Percentiles rank a stretch among this genome's conserved stretches.
Conservation (phyloP, 257 asterid species). For the Solanum neorickii region DNA sequence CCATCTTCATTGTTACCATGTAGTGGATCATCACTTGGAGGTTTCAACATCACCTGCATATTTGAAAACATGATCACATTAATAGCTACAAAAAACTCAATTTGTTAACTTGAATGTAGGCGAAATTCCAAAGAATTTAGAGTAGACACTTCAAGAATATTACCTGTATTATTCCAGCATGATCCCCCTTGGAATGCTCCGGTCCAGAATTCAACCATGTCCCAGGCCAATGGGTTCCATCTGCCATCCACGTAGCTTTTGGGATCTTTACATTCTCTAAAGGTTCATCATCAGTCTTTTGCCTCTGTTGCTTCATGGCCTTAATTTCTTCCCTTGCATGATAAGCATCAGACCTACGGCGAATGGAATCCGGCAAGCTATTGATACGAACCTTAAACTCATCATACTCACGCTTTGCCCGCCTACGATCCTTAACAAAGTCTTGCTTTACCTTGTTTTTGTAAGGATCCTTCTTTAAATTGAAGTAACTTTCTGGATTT, state of each 20-base stretch:
- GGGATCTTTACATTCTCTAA: slow-evolving; percentile 34
- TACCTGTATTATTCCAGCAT: slow-evolving; percentile 78
- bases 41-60: slow-evolving; percentile 67
- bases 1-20: slow-evolving; percentile 36
- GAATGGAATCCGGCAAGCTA: slow-evolving; percentile 52
- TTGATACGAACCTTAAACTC: slow-evolving; percentile 73
- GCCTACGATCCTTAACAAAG: slow-evolving; percentile 62
- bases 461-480: slow-evolving; percentile 60
- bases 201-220: slow-evolving; percentile 45
- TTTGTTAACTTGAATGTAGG: background rate
- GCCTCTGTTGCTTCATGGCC: slow-evolving; percentile 53
- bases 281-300: slow-evolving; percentile 48
- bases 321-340: slow-evolving; percentile 65
- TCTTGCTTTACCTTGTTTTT: slow-evolving; percentile 52
- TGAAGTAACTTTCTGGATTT: slow-evolving; percentile 55
- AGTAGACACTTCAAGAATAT: background rate
- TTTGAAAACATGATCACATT: background rate
- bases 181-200: slow-evolving; percentile 64
- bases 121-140: background rate
- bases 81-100: slow-evolving; percentile 14
- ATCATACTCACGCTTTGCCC: slow-evolving; percentile 68
- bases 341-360: slow-evolving; percentile 60
- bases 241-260: slow-evolving; percentile 82
- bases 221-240: slow-evolving; percentile 88
- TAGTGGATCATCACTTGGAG: slow-evolving; percentile 73